These are phyloP conservation scores for Phytophthora lateralis DNA, from an alignment of 352 stramenopile genomes.

Conservation along the genomic window DNA sequence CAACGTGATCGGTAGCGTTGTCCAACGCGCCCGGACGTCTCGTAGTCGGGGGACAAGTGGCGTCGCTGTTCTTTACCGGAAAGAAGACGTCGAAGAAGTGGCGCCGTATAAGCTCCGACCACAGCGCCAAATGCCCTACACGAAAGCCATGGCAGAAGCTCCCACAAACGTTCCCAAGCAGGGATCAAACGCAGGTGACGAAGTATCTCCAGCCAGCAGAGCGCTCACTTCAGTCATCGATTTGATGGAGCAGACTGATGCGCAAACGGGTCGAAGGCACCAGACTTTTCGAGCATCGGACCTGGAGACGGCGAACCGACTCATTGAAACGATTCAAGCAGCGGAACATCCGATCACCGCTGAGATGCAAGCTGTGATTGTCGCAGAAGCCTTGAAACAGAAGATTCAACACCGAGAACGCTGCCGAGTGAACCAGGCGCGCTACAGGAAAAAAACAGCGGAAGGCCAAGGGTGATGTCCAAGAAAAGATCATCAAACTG, in stretches of 20 bases:
- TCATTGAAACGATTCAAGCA: slow-evolving; percentile 1
- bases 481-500: neutral
- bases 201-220: neutral
- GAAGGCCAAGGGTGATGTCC: neutral
- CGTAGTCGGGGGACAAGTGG: neutral
- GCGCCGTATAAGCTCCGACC: neutral
- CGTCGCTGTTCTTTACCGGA: neutral
- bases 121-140: neutral
- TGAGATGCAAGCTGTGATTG: neutral
- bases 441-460: neutral
- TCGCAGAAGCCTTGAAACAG: neutral
- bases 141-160: neutral
- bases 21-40: neutral
- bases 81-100: neutral
- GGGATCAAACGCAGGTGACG: neutral
- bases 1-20: neutral
- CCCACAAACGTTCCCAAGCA: neutral
- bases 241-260: neutral
- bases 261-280: neutral
- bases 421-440: neutral
- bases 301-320: neutral
- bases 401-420: slow-evolving; percentile 1
- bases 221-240: neutral
- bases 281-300: neutral
- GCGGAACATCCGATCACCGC: neutral